Percentiles rank a stretch among this genome's conserved stretches.
Evolutionary conservation across 371 early-diverging fungal species (phyloP).

Genomic region (Sporodiniella umbellata): DNA sequence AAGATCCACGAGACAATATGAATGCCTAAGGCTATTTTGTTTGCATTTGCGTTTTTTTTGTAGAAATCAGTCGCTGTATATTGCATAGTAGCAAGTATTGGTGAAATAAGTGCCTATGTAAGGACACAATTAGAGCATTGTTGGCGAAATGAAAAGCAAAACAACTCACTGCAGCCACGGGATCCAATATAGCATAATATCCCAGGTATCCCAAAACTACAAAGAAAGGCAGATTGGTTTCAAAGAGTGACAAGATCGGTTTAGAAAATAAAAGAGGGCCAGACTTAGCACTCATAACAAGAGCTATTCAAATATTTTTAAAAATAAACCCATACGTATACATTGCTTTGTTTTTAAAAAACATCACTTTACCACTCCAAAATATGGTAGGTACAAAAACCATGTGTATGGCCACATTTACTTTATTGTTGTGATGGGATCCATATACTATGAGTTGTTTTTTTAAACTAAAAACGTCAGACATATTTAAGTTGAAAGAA

Average conservation of each 20-base stretch:
- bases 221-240: constrained; percentile 62
- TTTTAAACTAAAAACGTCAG: constrained; percentile 63
- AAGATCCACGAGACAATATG: constrained; percentile 79
- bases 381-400: constrained; percentile 89
- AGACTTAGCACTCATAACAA: constrained; percentile 59
- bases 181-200: constrained; percentile 83
- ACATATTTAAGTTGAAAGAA: too few relatives aligned
- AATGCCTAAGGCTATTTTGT: constrained; percentile 47
- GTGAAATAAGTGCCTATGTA: constrained; percentile 51
- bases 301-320: constrained; percentile 24
- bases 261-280: constrained; percentile 45
- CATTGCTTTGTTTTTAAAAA: too few relatives aligned
- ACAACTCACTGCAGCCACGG: constrained; percentile 69
- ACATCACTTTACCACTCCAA: constrained; percentile 67
- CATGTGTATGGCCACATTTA: constrained; percentile 85
- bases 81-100: constrained; percentile 57
- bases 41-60: constrained; percentile 46
- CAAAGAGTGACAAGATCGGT: constrained; percentile 24
- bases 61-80: constrained; percentile 60
- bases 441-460: constrained; percentile 77
- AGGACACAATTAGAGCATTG: neutral
- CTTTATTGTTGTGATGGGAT: constrained; percentile 71
- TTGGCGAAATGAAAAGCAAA: constrained; percentile 4
- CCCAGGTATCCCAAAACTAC: constrained; percentile 48
- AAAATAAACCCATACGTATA: too few relatives aligned